Evolutionary conservation across 2,329 filamentous ascomycete genomes (phyloP).

Genomic region (Chaetomium sp.): DNA sequence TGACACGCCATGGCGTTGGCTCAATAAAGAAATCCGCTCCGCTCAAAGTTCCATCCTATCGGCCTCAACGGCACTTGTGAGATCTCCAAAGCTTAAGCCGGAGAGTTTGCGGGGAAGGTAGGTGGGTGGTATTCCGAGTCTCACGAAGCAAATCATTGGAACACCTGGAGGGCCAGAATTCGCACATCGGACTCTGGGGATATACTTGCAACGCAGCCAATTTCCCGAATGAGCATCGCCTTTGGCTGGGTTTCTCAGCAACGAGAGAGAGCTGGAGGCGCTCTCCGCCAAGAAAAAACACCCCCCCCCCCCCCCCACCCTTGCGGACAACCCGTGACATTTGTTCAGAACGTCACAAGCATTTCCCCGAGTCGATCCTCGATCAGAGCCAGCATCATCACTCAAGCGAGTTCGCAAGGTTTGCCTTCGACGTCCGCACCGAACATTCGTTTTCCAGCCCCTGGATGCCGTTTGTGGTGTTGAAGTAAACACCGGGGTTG

Average conservation of each 20-base stretch:
- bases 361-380: constrained; percentile 26
- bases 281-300: neutral
- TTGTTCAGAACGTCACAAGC: constrained; percentile 5
- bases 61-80: constrained; percentile 32
- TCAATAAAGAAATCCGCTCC: constrained; percentile 30
- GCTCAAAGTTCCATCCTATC: constrained; percentile 29
- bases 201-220: neutral
- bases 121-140: constrained; percentile 31
- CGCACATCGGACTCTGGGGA: neutral
- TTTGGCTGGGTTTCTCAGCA: neutral
- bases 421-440: constrained; percentile 9
- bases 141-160: constrained; percentile 24
- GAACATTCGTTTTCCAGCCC: neutral
- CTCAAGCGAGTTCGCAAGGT: neutral
- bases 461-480: neutral
- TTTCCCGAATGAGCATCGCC: neutral
- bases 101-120: constrained; percentile 31
- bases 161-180: constrained; percentile 14
- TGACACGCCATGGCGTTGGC: constrained; percentile 11
- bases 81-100: constrained; percentile 31
- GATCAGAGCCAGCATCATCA: constrained; percentile 9
- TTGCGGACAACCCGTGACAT: constrained; percentile 1
- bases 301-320: too few relatives aligned
- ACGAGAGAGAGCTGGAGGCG: neutral
- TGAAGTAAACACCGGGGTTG: neutral